Conservation (phyloP, 345 rosid genomes). For the Geranium brycei region DNA sequence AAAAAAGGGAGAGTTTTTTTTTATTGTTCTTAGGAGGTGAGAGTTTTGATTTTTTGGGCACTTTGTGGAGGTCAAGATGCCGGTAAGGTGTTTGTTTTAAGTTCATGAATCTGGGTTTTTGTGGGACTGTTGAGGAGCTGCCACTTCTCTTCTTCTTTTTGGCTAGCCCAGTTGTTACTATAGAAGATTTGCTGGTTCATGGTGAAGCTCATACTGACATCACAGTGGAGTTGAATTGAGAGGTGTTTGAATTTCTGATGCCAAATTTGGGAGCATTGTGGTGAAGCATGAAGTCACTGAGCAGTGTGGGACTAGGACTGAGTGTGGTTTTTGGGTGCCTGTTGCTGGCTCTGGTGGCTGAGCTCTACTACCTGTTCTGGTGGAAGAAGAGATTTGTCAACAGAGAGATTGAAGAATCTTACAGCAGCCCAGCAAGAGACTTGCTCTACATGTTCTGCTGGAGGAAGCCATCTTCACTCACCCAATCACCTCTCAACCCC, state of each 20-base stretch:
- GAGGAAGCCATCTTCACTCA: constrained; percentile 35
- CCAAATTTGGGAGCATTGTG: not conserved
- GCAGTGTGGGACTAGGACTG: constrained; percentile 84
- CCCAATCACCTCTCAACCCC: constrained; percentile 26
- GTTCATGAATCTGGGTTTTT: constrained; percentile 1
- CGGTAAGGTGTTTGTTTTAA: constrained; percentile 16
- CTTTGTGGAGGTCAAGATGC: too few species aligned
- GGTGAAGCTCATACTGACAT: too few species aligned
- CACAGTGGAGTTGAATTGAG: too few species aligned
- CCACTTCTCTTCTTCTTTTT: not conserved
- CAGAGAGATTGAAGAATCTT: constrained; percentile 42
- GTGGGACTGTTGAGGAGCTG: constrained; percentile 13
- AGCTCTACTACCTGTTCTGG: constrained; percentile 84
- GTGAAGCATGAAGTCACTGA: constrained; percentile 68
- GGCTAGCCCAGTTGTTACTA: not conserved
- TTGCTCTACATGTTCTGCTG: constrained; percentile 66
- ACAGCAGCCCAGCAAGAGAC: constrained; percentile 62
- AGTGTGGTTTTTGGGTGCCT: constrained; percentile 81
- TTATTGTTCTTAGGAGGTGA: constrained; percentile 14
- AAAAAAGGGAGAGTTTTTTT: constrained; percentile 13
- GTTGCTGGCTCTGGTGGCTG: constrained; percentile 66
- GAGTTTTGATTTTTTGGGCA: constrained; percentile 10
- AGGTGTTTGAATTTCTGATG: not conserved
- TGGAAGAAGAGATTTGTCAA: constrained; percentile 56
- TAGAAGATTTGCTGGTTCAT: not conserved